These are phyloP conservation scores for Beauveria australis DNA, from an alignment of 2,329 filamentous ascomycete species.

Conservation along the genomic window DNA sequence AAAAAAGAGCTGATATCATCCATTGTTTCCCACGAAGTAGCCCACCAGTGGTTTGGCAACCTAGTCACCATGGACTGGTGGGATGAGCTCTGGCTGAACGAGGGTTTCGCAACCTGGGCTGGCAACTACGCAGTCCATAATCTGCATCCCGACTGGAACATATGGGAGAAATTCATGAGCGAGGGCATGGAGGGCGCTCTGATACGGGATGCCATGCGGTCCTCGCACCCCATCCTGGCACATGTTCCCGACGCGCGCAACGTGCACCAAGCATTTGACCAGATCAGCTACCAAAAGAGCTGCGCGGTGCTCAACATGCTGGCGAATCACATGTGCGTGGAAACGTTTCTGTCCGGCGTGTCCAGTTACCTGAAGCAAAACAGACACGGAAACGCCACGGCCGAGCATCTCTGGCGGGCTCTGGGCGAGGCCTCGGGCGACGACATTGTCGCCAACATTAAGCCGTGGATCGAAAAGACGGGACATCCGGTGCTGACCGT, in stretches of 20 bases:
- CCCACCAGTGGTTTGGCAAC: constrained; percentile 98
- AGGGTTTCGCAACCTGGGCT: constrained; percentile 63
- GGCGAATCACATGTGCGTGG: constrained; percentile 87
- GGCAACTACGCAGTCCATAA: constrained; percentile 71
- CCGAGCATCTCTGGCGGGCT: constrained; percentile 81
- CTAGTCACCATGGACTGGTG: constrained; percentile 98
- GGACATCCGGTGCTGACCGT: constrained; percentile 88
- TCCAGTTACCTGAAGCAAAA: constrained; percentile 89
- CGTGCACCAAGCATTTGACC: constrained; percentile 97
- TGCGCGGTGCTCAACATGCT: constrained; percentile 96
- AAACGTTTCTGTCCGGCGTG: constrained; percentile 89
- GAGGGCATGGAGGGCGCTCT: constrained; percentile 86
- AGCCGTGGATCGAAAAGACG: constrained; percentile 94
- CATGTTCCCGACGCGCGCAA: constrained; percentile 91
- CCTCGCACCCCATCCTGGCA: constrained; percentile 93
- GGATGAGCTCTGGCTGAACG: constrained; percentile 95
- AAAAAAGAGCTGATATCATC: constrained; percentile 90
- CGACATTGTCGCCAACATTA: constrained; percentile 84
- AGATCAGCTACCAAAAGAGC: constrained; percentile 95
- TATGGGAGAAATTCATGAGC: constrained; percentile 91
- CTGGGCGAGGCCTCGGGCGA: constrained; percentile 88
- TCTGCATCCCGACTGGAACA: constrained; percentile 97
- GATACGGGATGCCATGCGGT: constrained; percentile 79
- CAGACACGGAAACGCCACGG: constrained; percentile 91
- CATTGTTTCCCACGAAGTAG: constrained; percentile 91